phyloP scores from a whole-genome alignment of 2,329 filamentous ascomycete species.

The Myriangium duriaei region DNA sequence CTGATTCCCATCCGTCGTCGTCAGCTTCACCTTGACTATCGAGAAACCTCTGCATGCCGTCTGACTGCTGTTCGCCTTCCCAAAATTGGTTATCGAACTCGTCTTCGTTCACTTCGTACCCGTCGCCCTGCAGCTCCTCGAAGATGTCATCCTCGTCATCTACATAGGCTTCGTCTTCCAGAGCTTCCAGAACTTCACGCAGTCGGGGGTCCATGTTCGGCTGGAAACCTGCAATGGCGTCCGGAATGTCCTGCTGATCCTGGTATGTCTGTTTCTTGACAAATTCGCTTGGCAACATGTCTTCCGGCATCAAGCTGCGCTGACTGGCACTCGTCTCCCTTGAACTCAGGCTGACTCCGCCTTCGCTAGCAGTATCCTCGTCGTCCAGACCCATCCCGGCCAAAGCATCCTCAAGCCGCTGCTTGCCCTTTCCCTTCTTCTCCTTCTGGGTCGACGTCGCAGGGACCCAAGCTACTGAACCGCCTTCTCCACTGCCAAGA shows the following conservation, averaged over 20 bases:
- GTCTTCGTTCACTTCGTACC: constrained; percentile 59
- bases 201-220: constrained; percentile 94
- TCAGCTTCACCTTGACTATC: constrained; percentile 32
- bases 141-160: constrained; percentile 79
- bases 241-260: constrained; percentile 83
- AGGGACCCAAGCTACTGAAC: constrained; percentile 71
- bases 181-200: constrained; percentile 78
- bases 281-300: constrained; percentile 69
- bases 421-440: constrained; percentile 59
- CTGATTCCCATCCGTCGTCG: constrained; percentile 88
- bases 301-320: constrained; percentile 50
- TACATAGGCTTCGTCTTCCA: constrained; percentile 93
- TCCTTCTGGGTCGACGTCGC: constrained; percentile 43
- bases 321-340: constrained; percentile 24
- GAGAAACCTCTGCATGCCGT: constrained; percentile 12
- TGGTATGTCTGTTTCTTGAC: constrained; percentile 70
- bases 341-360: constrained; percentile 31
- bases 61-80: constrained; percentile 21
- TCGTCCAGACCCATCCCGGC: constrained; percentile 38
- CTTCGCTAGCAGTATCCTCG: constrained; percentile 31
- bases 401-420: constrained; percentile 72
- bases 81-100: constrained; percentile 59
- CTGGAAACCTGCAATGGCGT: constrained; percentile 84
- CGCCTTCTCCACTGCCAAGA: constrained; percentile 48
- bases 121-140: constrained; percentile 54